Evolutionary conservation across 1,139 yeast species (phyloP), one percentile per base, ranked within the genome.

Genomic region (Sugiyamaella japonica): DNA sequence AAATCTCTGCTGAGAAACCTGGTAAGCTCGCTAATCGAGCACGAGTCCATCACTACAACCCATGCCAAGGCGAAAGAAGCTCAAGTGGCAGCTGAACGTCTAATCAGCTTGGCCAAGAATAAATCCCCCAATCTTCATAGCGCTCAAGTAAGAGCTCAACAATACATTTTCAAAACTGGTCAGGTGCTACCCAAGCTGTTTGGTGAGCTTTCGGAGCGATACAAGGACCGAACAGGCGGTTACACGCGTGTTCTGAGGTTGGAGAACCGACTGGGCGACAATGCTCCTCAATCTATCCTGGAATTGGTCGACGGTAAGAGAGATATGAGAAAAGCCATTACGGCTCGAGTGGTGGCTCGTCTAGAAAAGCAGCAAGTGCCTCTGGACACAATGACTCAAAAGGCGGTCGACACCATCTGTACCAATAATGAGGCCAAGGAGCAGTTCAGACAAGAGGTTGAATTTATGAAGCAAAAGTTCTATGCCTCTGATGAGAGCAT

Each of bases 221-320:
- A 87, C 67, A 69, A 76, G 7, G 66, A 73, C 32, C 79, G 97
- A 70, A 69, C 73, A 0, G 88, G 89, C 59, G 98, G 98, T 1
- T 93, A 85, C 74, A 90, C 98, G 12, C 81, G 99, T 61, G 82
- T 91, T 56, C 74, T 91, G 62, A 84, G 82, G 64, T 76, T 95
- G 60, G 98, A 93, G 70, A 90, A 95, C 32, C 79, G 99, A 63
- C 72, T 86, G 52, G 95, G 93, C 62, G 99, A 95, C 69, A 86
- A 85, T 61, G 97, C 98, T 0, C 93, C 95, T 20, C 93, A 88
- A 78, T 85, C 95, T 1, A 85, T 93, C 13, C 70, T 95, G 54
- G 99, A 95, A 71, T 76, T 95, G 52, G 96, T 93, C 1, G 97
- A 88, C 63, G 84, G 86, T 10, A 81, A 81, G 31, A 80, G 83